Base-by-base conservation (phyloP, 2,329 filamentous ascomycete genomes). In the Niveomyces coronatus region DNA sequence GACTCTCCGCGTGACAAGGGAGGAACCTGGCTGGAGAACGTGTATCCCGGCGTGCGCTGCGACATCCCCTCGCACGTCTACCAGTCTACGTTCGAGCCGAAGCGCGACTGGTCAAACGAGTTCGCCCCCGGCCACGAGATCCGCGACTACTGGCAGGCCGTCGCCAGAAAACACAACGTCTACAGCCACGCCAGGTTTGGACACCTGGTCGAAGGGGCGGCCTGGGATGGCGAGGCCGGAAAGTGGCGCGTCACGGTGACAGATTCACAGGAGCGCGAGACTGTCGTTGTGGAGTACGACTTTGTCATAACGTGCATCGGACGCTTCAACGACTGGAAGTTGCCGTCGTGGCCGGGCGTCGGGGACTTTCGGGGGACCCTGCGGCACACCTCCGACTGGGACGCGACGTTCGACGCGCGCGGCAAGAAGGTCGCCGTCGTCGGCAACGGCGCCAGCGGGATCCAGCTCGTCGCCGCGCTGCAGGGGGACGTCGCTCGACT, bases 51-150 rank as follows among this genome's bases (percentile, higher is more conserved):
- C 2, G 75, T 81, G 1, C 62, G 76, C 29, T 85, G 80, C 47
- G 79, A 84, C 19, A 73, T 85, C 11, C 77, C 80, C 0, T 71
- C 78, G 1, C 76, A 82, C 52, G 76, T 79, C 15, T 85, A 85
- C 48, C 79, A 84, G 50, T 72, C 71, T 7, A 76, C 74, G 0
- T 85, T 83, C 52, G 64, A 67, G 6, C 77, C 79, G 1, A 85
- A 85, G 40, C 71, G 68, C 0, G 65, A 82, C 45, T 86, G 82
- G 82, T 69, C 68, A 0, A 76, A 83, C 47, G 67, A 77, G 42
- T 85, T 82, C 49, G 72, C 80, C 0, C 71, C 74, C 26, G 80
- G 80, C 0, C 53, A 60, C 4, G 82, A 86, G 53, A 85, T 86
- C 42, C 60, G 67, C 6, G 66, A 73, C 13, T 86, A 86, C 51